These are phyloP conservation scores for Diddensiella transvaalensis DNA, from an alignment of 805 yeast species.

Conservation along the genomic window DNA sequence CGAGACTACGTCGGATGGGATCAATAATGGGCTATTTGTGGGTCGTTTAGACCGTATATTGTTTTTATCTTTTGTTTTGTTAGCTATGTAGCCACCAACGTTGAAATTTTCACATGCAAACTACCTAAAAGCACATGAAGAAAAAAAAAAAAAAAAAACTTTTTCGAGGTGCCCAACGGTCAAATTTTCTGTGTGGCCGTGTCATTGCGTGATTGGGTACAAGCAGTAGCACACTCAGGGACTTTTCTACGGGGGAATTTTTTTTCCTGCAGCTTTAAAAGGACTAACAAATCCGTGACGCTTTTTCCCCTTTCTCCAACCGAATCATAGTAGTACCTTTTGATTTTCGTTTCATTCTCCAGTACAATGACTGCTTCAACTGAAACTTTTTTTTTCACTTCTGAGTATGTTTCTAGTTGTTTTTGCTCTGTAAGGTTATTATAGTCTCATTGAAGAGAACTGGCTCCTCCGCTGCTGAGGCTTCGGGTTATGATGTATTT, in stretches of 20 bases:
- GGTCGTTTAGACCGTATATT: not conserved
- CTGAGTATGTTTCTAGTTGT: conserved; percentile 41
- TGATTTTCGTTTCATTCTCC: too few species aligned
- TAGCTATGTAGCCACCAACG: too few species aligned
- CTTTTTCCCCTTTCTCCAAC: conserved; percentile 1
- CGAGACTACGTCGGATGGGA: conserved; percentile 72
- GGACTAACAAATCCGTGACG: not conserved
- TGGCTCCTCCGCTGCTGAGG: not conserved
- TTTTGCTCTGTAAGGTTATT: not conserved
- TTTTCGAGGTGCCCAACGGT: too few species aligned
- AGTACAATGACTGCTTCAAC: conserved; percentile 31
- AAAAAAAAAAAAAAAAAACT: too few species aligned
- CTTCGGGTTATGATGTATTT: too few species aligned
- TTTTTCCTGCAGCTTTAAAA: not conserved
- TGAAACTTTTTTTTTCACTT: conserved; percentile 56
- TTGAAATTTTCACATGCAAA: not conserved
- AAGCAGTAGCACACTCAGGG: too few species aligned
- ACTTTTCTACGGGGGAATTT: too few species aligned
- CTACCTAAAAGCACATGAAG: too few species aligned
- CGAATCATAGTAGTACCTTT: too few species aligned
- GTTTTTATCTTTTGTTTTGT: too few species aligned
- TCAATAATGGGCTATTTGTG: conserved; percentile 5
- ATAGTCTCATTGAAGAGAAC: not conserved
- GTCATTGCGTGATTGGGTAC: not conserved
- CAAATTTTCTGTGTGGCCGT: too few species aligned